Base-by-base conservation (phyloP, 2,329 filamentous ascomycete species). In the Leptographium radiaticola region DNA sequence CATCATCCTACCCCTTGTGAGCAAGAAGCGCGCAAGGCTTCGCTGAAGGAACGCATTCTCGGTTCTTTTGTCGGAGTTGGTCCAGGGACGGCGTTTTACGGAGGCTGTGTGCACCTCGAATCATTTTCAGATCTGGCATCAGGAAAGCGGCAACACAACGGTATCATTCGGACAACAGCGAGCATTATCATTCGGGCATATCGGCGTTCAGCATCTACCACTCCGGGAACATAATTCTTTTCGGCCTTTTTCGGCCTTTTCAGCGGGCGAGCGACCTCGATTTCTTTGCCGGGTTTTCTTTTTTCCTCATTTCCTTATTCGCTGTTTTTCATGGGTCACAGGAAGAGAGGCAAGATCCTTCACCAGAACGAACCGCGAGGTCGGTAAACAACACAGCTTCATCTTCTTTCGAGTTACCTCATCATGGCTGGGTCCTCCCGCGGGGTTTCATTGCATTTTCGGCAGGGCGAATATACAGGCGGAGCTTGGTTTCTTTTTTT, bases 361-460 rank as follows among this genome's bases (percentile, higher is more conserved):
- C 50, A 66, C 62, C 64, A 66, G 63, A 65, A 69, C 65, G 51
- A 66, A 67, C 74, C 72, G 71, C 72, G 62, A 75, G 72, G 67
- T 73, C 71, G 72, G 73, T 72, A 66, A 71, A 71, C 60, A 71
- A 71, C 60, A 66, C 63, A 18, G 59, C 53, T 42, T 49, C 34
- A 39, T 43, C 34, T 43, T 46, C 15, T 39, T 46, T 42, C 54
- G 66, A 67, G 69, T 64, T 68, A 65, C 63, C 64, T 75, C 72
- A 73, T 71, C 71, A 75, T 71, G 75, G 76, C 75, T 75, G 73
- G 75, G 69, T 71, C 70, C 70, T 63, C 70, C 69, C 70, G 70
- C 69, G 70, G 71, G 68, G 66, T 70, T 72, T 69, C 71, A 71
- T 70, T 73, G 74, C 75, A 75, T 77, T 75, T 70, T 70, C 34